A percentile compares a stretch with the other conserved stretches of the same genome.
These are phyloP conservation scores for Mycena latifolia DNA, from an alignment of 768 basidiomycete species.

Conservation along the genomic window DNA sequence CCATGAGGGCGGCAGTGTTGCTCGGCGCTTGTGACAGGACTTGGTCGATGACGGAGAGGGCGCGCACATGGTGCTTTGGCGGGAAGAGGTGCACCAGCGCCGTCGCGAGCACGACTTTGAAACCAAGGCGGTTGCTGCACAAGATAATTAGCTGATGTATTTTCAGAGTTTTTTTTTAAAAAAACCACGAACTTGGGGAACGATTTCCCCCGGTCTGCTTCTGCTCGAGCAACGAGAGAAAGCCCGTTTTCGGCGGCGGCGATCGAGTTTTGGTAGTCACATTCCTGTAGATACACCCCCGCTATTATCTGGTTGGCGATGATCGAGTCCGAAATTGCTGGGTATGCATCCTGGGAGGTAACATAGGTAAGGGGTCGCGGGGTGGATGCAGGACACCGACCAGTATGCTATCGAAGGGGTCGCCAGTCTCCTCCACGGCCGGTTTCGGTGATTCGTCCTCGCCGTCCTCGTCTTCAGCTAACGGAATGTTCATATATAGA, in stretches of 20 bases:
- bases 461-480: conserved; percentile 51
- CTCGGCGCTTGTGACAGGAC: conserved; percentile 73
- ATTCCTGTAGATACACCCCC: conserved; percentile 73
- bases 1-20: conserved; percentile 77
- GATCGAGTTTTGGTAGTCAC: conserved; percentile 82
- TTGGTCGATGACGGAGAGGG: conserved; percentile 78
- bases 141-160: conserved; percentile 1
- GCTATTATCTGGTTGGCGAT: conserved; percentile 76
- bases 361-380: conserved; percentile 19
- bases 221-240: conserved; percentile 62
- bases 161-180: background rate
- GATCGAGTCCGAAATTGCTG: conserved; percentile 64
- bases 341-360: conserved; percentile 64
- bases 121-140: conserved; percentile 71
- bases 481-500: conserved; percentile 62
- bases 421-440: conserved; percentile 58
- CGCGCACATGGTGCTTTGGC: conserved; percentile 90
- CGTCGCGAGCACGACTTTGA: conserved; percentile 79
- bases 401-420: conserved; percentile 71
- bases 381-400: conserved; percentile 54
- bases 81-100: conserved; percentile 88
- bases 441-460: conserved; percentile 49
- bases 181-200: conserved; percentile 62
- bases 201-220: conserved; percentile 68
- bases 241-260: conserved; percentile 80